Evolutionary conservation across 768 basidiomycete genomes (phyloP).

Genomic region (Daedaleopsis nitida): DNA sequence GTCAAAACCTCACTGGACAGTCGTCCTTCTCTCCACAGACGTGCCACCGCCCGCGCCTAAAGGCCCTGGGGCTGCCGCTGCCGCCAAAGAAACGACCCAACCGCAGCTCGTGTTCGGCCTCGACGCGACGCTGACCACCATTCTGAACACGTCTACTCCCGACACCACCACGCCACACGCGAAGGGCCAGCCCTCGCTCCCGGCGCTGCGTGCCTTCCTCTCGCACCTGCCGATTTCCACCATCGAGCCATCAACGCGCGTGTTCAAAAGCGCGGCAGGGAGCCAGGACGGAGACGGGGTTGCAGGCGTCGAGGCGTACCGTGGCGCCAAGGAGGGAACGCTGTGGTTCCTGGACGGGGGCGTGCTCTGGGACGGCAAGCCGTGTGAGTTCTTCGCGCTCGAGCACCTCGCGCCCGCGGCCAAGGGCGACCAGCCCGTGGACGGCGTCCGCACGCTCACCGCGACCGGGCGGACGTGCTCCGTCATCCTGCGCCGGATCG

Average conservation of each 20-base stretch:
- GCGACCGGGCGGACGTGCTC: slow-evolving; percentile 71
- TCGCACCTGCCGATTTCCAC: slow-evolving; percentile 45
- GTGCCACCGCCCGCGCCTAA: slow-evolving; percentile 41
- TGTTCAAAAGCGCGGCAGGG: slow-evolving; percentile 60
- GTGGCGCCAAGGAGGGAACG: slow-evolving; percentile 69
- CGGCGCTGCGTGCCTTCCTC: slow-evolving; percentile 54
- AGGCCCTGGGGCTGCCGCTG: slow-evolving; percentile 29
- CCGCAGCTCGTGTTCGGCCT: slow-evolving; percentile 69
- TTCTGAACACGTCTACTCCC: slow-evolving; percentile 46
- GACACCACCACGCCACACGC: slow-evolving; percentile 28
- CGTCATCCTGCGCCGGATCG: slow-evolving; percentile 44
- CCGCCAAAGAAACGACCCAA: slow-evolving; percentile 9
- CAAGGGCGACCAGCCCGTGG: slow-evolving; percentile 46
- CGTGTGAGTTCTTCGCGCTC: slow-evolving; percentile 76
- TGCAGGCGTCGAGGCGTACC: slow-evolving; percentile 69
- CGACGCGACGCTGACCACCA: slow-evolving; percentile 52
- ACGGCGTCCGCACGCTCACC: slow-evolving; percentile 48
- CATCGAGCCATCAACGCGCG: slow-evolving; percentile 48
- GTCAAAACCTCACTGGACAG: slow-evolving; percentile 70
- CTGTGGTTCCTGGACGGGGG: slow-evolving; percentile 73
- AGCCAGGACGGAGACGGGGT: slow-evolving; percentile 14
- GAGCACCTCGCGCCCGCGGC: slow-evolving; percentile 45
- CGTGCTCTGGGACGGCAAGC: slow-evolving; percentile 75
- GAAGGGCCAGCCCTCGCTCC: slow-evolving; percentile 58
- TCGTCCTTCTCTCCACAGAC: slow-evolving; percentile 63